These are phyloP conservation scores for Draba incana DNA, from an alignment of 345 rosid species.

Conservation along the genomic window DNA sequence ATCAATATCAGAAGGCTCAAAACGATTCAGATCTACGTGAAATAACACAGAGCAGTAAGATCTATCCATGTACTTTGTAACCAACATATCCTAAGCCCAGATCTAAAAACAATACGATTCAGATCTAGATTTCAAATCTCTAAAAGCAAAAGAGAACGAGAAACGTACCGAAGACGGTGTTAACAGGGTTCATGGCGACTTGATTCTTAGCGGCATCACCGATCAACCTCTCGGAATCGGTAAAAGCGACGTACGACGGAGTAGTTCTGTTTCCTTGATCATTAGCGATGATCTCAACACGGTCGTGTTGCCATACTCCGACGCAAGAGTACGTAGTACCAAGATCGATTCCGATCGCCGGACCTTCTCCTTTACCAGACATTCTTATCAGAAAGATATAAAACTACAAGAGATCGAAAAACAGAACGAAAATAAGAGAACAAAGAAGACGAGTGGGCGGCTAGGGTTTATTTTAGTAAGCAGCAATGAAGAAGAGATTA, in stretches of 20 bases:
- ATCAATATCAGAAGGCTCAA: not conserved
- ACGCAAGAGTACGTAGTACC: slow-evolving; percentile 79
- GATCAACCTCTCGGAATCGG: slow-evolving; percentile 70
- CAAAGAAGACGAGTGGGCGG: not conserved
- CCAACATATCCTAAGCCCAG: not conserved
- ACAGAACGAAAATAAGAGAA: not conserved
- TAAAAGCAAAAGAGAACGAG: not conserved
- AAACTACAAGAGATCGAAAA: slow-evolving; percentile 9
- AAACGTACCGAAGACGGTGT: slow-evolving; percentile 70
- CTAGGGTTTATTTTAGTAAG: slow-evolving; percentile 45
- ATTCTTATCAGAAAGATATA: slow-evolving; percentile 34
- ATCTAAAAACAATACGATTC: slow-evolving; percentile 22
- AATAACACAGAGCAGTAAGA: not conserved
- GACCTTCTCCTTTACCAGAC: slow-evolving; percentile 84
- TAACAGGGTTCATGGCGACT: slow-evolving; percentile 77
- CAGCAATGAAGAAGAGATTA: not conserved
- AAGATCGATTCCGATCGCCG: slow-evolving; percentile 76
- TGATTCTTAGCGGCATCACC: slow-evolving; percentile 86
- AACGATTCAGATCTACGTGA: not conserved
- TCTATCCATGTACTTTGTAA: not conserved
- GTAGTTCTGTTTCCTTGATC: slow-evolving; percentile 80
- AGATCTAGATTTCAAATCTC: slow-evolving; percentile 11
- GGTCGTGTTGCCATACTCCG: slow-evolving; percentile 82
- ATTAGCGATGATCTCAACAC: slow-evolving; percentile 78
- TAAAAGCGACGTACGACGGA: slow-evolving; percentile 69